These are phyloP conservation scores for Spergularia marina DNA, from an alignment of 148 eudicot genomes.

Conservation along the genomic window DNA sequence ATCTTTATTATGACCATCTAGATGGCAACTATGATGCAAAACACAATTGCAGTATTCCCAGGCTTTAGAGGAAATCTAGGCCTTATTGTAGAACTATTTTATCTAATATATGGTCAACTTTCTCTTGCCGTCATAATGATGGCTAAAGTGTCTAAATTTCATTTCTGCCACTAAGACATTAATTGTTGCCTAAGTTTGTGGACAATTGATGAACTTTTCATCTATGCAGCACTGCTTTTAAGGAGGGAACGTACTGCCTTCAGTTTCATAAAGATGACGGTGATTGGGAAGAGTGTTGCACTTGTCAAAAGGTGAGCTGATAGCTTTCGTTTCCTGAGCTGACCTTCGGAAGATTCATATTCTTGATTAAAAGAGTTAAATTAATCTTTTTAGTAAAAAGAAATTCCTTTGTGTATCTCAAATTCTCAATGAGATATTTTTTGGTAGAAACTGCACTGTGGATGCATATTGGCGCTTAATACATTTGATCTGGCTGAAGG, in stretches of 20 bases:
- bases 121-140: background rate
- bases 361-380: background rate
- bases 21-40: background rate
- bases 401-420: background rate
- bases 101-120: too few relatives aligned
- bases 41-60: background rate
- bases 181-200: constrained; percentile 3
- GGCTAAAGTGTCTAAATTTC: background rate
- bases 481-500: background rate
- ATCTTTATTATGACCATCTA: too few relatives aligned
- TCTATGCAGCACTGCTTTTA: constrained; percentile 16
- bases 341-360: background rate
- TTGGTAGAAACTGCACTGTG: constrained; percentile 25
- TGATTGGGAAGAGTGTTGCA: constrained; percentile 26
- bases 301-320: constrained; percentile 16
- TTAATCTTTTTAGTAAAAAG: background rate
- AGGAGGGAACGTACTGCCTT: constrained; percentile 19
- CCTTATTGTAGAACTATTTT: background rate
- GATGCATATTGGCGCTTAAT: constrained; percentile 26
- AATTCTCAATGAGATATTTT: background rate
- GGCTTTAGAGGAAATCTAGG: background rate
- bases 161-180: background rate
- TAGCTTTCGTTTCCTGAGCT: background rate
- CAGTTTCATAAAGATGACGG: constrained; percentile 11
- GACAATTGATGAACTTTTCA: background rate